Evolutionary conservation across 2,329 filamentous ascomycete species (phyloP).

Genomic region (Fusarium torreyae): DNA sequence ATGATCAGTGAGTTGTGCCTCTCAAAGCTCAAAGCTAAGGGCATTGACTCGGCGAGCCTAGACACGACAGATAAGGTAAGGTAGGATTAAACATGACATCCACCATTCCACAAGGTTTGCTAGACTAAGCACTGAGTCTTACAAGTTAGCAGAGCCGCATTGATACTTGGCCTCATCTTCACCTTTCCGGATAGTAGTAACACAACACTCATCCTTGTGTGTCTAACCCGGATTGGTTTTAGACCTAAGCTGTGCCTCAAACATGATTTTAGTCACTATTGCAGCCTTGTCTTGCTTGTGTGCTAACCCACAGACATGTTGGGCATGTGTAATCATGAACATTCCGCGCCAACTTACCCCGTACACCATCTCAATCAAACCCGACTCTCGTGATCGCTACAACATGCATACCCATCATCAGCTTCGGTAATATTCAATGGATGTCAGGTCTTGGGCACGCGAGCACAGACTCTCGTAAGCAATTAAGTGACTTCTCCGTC

Average conservation of each 20-base stretch:
- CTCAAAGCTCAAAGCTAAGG: background rate
- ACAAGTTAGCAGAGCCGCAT: background rate
- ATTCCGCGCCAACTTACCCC: background rate
- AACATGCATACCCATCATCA: constrained; percentile 2
- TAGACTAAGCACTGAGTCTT: background rate
- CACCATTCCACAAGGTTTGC: background rate
- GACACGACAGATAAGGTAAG: no score
- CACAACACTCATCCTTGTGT: no score
- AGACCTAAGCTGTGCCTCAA: background rate
- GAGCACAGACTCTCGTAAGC: background rate
- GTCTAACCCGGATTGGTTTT: no score
- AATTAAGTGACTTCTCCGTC: background rate
- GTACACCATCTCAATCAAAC: constrained; percentile 12
- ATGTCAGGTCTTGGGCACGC: constrained; percentile 1
- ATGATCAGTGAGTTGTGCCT: background rate
- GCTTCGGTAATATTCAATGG: background rate
- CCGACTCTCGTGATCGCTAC: constrained; percentile 9
- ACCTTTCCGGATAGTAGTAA: no score
- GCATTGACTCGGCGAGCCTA: no score
- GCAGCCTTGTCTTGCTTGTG: background rate
- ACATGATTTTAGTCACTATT: background rate
- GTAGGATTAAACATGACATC: background rate
- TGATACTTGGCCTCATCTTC: no score
- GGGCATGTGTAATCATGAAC: constrained; percentile 4
- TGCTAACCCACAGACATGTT: background rate